Base-by-base conservation (phyloP, 495 filamentous ascomycete species). In the Podospora comata region DNA sequence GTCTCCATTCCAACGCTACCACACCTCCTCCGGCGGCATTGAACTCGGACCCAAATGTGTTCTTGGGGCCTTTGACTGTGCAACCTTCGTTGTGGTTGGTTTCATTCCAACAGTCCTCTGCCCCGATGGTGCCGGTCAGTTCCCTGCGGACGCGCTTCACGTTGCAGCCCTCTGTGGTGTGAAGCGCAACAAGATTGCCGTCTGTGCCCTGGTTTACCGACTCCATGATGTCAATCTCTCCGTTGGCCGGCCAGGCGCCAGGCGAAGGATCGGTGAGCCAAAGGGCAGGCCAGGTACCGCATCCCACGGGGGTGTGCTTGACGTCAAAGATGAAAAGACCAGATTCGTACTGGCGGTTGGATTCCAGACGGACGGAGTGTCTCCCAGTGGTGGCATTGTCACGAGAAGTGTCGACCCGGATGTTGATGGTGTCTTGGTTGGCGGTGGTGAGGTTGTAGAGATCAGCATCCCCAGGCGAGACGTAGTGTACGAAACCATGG, bases 201-300 rank as follows among this genome's bases (percentile, higher is more conserved):
- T 78, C 71, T 16, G 80, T 74, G 20, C 72, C 76, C 28, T 77
- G 72, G 80, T 91, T 90, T 62, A 88, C 88, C 54, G 88, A 86
- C 76, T 92, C 90, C 78, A 93, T 89, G 60, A 92, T 83, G 67
- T 92, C 90, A 71, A 91, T 88, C 74, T 92, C 89, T 66, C 90
- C 90, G 70, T 86, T 81, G n/a, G 75, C 75, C 27, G 90, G 90
- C 90, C 90, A 92, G 80, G 86, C 80, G 44, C 75, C 68, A 16
- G 39, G 39, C 9, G 39, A 11, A 3, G 39, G 39, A 34, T 81
- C 73, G 23, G 69, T 68, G n/a, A 85, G 80, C 80, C 82, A 89
- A 73, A 87, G 81, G 7, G 86, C 86, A 6, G 87, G 86, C 87
- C 86, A 89, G 13, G 82, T 82, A 26, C 84, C 86, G 67, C 87